Evolutionary conservation across 2,329 filamentous ascomycete genomes (phyloP).

Genomic region (Hypoxylon sp.): DNA sequence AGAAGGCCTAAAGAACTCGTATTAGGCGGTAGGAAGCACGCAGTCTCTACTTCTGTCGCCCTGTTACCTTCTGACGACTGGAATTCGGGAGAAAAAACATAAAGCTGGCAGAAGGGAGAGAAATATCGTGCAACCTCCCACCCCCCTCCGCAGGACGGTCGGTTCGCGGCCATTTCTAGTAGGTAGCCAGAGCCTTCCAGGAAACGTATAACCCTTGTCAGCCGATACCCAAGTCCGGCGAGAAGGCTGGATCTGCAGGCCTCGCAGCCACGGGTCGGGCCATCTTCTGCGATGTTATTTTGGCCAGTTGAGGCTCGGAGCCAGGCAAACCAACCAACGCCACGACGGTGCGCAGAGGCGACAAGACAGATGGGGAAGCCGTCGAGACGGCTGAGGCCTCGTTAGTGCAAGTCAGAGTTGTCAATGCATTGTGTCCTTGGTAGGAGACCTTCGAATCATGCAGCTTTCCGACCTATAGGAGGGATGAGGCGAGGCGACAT

Average conservation of each 20-base stretch:
- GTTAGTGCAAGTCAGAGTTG: constrained; percentile 5
- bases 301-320: constrained; percentile 10
- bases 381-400: background rate
- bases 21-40: background rate
- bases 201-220: constrained; percentile 19
- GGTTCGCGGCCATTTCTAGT: background rate
- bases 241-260: constrained; percentile 9
- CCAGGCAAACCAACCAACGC: constrained; percentile 23
- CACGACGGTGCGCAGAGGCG: background rate
- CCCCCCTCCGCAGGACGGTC: background rate
- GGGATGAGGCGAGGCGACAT: constrained; percentile 21
- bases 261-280: constrained; percentile 4
- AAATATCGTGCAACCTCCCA: background rate
- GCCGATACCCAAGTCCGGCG: background rate
- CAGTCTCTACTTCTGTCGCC: background rate
- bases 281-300: constrained; percentile 12
- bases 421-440: background rate
- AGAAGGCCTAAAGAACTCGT: background rate
- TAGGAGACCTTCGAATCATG: constrained; percentile 29
- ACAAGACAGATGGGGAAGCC: constrained; percentile 20
- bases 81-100: background rate
- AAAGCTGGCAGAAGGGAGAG: background rate
- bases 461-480: constrained; percentile 9
- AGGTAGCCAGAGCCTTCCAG: no score
- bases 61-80: background rate